These are phyloP conservation scores for Fraxinus paxiana DNA, from an alignment of 305 asterid genomes.

Conservation along the genomic window DNA sequence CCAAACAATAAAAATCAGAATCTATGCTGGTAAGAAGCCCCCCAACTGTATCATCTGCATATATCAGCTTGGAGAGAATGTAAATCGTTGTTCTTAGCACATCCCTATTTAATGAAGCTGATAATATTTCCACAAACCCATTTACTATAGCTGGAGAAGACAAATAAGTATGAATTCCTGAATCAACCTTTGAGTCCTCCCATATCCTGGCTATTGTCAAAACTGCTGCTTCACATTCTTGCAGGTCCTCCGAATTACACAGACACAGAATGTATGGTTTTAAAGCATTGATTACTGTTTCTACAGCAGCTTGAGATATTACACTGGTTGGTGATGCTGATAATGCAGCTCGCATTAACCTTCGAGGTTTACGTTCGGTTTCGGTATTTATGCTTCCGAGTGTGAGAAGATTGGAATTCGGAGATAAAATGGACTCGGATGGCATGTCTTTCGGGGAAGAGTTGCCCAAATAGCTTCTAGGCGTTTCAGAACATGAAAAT, in stretches of 20 bases:
- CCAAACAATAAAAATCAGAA: constrained; percentile 67
- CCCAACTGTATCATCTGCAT: constrained; percentile 45
- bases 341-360: constrained; percentile 47
- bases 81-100: constrained; percentile 56
- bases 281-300: constrained; percentile 51
- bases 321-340: constrained; percentile 61
- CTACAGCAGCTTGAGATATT: constrained; percentile 62
- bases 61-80: constrained; percentile 57
- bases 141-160: constrained; percentile 64
- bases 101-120: constrained; percentile 64
- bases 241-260: constrained; percentile 68
- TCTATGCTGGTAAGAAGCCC: constrained; percentile 60
- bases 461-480: constrained; percentile 29
- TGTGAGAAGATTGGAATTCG: constrained; percentile 24
- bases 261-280: constrained; percentile 63
- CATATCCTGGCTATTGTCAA: constrained; percentile 56
- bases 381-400: constrained; percentile 32
- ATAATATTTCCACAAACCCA: constrained; percentile 62
- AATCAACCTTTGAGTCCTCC: constrained; percentile 56
- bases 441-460: constrained; percentile 33
- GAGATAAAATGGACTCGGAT: constrained; percentile 30
- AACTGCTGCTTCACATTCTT: constrained; percentile 72
- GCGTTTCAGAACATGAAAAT: constrained; percentile 54
- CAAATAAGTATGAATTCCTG: constrained; percentile 56
- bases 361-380: constrained; percentile 44